phyloP scores from a whole-genome alignment of 257 asterid species.

The Rehmannia glutinosa region DNA sequence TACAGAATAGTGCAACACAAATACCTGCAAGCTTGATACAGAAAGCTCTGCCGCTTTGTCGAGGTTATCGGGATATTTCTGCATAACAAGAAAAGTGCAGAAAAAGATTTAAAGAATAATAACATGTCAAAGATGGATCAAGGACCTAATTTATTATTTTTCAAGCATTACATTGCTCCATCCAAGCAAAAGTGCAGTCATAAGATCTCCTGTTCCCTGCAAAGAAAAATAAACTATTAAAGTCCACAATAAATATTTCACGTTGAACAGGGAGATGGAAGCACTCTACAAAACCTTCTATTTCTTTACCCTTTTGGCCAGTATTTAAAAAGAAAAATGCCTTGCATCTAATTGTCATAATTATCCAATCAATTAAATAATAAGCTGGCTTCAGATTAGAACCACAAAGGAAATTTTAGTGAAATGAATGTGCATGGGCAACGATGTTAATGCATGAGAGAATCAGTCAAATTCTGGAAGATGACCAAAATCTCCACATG shows the following conservation, averaged over 20 bases:
- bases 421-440: background rate
- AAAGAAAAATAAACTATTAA: conserved; percentile 16
- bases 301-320: too few species aligned
- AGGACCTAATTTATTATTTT: conserved; percentile 9
- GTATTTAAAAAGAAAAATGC: background rate
- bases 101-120: conserved; percentile 17
- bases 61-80: conserved; percentile 89
- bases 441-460: background rate
- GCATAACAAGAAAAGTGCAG: conserved; percentile 20
- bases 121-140: conserved; percentile 6
- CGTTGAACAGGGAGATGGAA: too few species aligned
- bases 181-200: conserved; percentile 87
- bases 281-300: too few species aligned
- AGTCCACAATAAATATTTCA: too few species aligned
- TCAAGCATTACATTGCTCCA: conserved; percentile 85
- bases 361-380: background rate
- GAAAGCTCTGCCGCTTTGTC: conserved; percentile 94
- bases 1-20: background rate
- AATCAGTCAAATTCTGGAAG: background rate
- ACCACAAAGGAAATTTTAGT: background rate
- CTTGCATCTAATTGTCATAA: background rate
- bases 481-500: background rate
- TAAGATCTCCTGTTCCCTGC: conserved; percentile 98
- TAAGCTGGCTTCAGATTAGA: too few species aligned
- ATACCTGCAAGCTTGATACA: conserved; percentile 96